Base-by-base conservation (phyloP, 495 filamentous ascomycete genomes). In the Penicillium cosmopolitanum region DNA sequence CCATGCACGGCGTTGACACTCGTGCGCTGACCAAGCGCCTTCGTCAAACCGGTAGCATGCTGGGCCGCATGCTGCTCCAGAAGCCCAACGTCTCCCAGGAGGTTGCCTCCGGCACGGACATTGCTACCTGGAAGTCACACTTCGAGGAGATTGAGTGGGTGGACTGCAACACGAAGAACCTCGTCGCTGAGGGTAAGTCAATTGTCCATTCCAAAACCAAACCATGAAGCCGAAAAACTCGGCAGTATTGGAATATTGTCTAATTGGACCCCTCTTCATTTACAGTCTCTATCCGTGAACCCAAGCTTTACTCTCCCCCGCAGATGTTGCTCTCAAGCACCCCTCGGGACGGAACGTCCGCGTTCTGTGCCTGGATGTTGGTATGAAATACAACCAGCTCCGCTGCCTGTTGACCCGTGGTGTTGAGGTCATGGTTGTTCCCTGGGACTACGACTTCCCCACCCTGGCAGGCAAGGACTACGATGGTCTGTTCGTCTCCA, bases 341-440 rank as follows among this genome's bases (percentile, higher is more conserved):
- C 89, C 91, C 13, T 94, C 91, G 23, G 94, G 95, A 28, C 89
- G 92, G 51, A 79, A 86, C 43, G 79, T 97, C 53, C 90, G 93
- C 62, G 86, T 98, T 47, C 80, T 98, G 33, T 96, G 92, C 69
- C 82, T 98, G 56, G 95, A 98, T 77, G 94, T 98, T 55, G 95
- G 95, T 64, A 84, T 97, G 78, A 98, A 98, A 75, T 96, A 89
- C 78, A 98, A 97, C 77, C 95, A 98, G 79, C 82, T 98, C 48
- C 84, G 95, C 58, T 98, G 95, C 78, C 85, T 98, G 51, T 81
- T 98, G 42, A 85, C 83, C 55, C 85, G 95, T 60, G 95, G 95
- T n/a, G 87, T 97, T 21, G 95, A 98, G 70, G 93, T 98, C 57
- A 78, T 94, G 64, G 92, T 96, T 47, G 92, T 96, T 35, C 95